phyloP scores from a whole-genome alignment of 1,139 yeast genomes.

The Zygosaccharomyces pseudobailii region DNA sequence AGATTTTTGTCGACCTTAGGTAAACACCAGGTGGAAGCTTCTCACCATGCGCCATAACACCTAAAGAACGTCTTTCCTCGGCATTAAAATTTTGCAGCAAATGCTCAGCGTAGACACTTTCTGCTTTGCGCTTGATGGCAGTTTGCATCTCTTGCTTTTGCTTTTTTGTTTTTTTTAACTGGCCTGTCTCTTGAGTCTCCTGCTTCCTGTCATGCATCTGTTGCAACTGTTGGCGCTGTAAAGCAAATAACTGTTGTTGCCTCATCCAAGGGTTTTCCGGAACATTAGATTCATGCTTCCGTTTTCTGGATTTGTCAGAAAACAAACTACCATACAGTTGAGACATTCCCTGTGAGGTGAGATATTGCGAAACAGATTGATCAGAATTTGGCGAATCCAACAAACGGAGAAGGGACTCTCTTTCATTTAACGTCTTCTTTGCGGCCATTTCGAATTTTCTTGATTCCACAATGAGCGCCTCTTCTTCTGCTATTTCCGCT shows the following conservation, averaged over 20 bases:
- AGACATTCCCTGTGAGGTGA: slow-evolving; percentile 84
- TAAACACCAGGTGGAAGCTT: slow-evolving; percentile 59
- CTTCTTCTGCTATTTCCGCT: slow-evolving; percentile 97
- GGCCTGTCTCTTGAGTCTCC: slow-evolving; percentile 17
- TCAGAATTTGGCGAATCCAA: slow-evolving; percentile 76
- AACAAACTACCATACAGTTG: slow-evolving; percentile 78
- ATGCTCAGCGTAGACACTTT: slow-evolving; percentile 34
- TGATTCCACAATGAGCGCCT: slow-evolving; percentile 87
- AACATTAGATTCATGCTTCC: slow-evolving; percentile 42
- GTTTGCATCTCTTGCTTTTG: slow-evolving; percentile 32
- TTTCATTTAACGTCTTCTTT: slow-evolving; percentile 77
- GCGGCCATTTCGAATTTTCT: slow-evolving; percentile 91
- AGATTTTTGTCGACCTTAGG: slow-evolving; percentile 64
- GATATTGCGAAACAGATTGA: slow-evolving; percentile 72
- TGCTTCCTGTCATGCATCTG: slow-evolving; percentile 43
- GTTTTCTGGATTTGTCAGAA: slow-evolving; percentile 67
- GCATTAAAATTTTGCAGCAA: slow-evolving; percentile 53
- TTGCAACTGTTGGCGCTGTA: slow-evolving; percentile 38
- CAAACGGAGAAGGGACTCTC: slow-evolving; percentile 71
- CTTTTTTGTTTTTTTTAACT: slow-evolving; percentile 33
- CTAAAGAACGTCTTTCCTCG: slow-evolving; percentile 82
- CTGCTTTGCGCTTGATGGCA: slow-evolving; percentile 31
- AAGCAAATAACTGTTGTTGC: slow-evolving; percentile 39
- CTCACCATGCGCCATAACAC: slow-evolving; percentile 77
- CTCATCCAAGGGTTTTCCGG: slow-evolving; percentile 45